Percentiles rank a stretch among this genome's conserved stretches.
Evolutionary conservation across 257 asterid species (phyloP).

Genomic region (Oldenlandia corymbosa): DNA sequence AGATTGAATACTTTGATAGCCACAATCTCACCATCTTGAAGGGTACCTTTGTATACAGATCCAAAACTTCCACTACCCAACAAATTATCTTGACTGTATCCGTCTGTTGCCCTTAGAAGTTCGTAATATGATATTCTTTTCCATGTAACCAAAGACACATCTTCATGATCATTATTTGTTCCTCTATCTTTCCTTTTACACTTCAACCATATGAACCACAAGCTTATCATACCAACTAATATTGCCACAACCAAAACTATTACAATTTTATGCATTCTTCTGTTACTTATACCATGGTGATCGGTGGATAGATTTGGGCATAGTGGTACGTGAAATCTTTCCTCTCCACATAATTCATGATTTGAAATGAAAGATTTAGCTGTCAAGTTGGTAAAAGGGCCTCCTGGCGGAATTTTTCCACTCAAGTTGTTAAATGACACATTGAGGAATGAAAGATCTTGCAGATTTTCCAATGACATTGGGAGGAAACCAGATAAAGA

Average conservation of each 20-base stretch:
- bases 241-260: not conserved
- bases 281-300: not conserved
- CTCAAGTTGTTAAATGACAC: not conserved
- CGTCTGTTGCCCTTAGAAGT: not conserved
- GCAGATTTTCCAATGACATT: not conserved
- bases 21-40: constrained; percentile 5
- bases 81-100: constrained; percentile 1
- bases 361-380: not conserved
- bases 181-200: no score
- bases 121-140: no score
- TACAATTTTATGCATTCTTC: not conserved
- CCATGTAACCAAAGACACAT: no score
- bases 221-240: no score
- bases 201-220: no score
- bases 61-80: constrained; percentile 10
- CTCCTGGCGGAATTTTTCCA: not conserved
- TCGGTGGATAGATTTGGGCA: not conserved
- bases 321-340: not conserved
- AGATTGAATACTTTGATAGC: constrained; percentile 14
- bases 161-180: no score
- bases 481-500: not conserved
- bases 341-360: not conserved
- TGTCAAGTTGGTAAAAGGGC: not conserved
- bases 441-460: not conserved
- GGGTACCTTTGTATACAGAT: constrained; percentile 2